Evolutionary conservation across 106 monocot genomes (phyloP).

Genomic region (Iris macrosiphon): DNA sequence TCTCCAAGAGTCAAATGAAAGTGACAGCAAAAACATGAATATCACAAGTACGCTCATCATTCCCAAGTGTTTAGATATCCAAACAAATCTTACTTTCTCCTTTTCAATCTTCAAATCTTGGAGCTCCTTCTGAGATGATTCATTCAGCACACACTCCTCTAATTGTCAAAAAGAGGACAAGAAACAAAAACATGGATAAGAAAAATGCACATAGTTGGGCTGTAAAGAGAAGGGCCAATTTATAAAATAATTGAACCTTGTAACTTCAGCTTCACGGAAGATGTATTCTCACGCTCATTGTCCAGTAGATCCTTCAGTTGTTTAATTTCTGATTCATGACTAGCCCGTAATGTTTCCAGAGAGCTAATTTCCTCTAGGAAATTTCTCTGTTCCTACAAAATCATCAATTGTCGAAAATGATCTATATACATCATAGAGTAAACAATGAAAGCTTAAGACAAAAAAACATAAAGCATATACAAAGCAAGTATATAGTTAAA

Average conservation of each 20-base stretch:
- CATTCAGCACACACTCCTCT: slow-evolving; percentile 58
- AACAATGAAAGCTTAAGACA: no score
- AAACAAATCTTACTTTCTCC: slow-evolving; percentile 48
- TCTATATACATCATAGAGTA: no score
- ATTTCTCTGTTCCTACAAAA: slow-evolving; percentile 31
- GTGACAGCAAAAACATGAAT: no score
- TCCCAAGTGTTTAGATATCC: no score
- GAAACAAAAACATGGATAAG: neutral
- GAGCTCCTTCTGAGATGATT: slow-evolving; percentile 40
- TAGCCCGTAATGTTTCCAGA: slow-evolving; percentile 18
- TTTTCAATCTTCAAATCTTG: slow-evolving; percentile 42
- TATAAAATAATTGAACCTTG: slow-evolving; percentile 22
- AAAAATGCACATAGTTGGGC: no score
- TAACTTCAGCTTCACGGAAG: slow-evolving; percentile 30
- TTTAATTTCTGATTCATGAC: slow-evolving; percentile 44
- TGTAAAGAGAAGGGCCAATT: neutral
- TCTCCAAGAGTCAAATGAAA: no score
- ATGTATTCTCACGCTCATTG: slow-evolving; percentile 30
- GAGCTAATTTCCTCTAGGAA: slow-evolving; percentile 35
- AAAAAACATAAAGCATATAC: no score
- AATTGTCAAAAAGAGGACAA: neutral
- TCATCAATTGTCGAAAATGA: no score
- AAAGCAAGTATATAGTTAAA: no score
- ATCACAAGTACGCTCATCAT: no score
- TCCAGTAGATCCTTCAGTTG: slow-evolving; percentile 42